Evolutionary conservation across 2,329 filamentous ascomycete species (phyloP).

Genomic region (Colletotrichum cereale): DNA sequence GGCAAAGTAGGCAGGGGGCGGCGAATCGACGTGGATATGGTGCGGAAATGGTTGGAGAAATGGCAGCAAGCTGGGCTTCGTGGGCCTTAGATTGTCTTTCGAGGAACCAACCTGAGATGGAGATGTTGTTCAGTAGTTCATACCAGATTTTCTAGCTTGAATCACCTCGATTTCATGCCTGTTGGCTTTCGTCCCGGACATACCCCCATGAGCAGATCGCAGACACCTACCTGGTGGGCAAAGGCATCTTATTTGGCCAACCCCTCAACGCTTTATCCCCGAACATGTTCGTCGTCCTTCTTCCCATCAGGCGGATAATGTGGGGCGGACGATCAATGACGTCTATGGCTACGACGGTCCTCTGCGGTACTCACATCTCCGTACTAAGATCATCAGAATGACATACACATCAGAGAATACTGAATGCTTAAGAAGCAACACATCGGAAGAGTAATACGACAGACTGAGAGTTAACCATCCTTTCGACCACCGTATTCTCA

Average conservation of each 20-base stretch:
- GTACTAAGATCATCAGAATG: neutral
- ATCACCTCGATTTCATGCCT: neutral
- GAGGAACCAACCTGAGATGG: neutral
- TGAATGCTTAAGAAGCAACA: neutral
- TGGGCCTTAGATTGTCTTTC: neutral
- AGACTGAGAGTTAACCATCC: neutral
- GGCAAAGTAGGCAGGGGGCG: neutral
- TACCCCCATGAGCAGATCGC: neutral
- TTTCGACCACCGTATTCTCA: neutral
- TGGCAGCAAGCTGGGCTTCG: neutral
- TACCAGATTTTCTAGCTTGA: neutral
- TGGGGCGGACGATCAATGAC: conserved; percentile 33
- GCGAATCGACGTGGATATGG: neutral
- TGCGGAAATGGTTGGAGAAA: conserved; percentile 3
- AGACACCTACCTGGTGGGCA: neutral
- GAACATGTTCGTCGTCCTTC: neutral
- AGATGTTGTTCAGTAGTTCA: neutral
- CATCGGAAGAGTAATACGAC: neutral
- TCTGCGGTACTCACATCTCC: neutral
- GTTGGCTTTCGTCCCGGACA: neutral
- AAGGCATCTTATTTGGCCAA: neutral
- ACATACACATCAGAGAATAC: neutral
- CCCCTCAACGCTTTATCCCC: conserved; percentile 14
- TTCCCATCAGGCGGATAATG: neutral
- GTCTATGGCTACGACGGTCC: neutral